These are phyloP conservation scores for Phaeolepiota aurea DNA, from an alignment of 768 basidiomycete species.

Conservation along the genomic window DNA sequence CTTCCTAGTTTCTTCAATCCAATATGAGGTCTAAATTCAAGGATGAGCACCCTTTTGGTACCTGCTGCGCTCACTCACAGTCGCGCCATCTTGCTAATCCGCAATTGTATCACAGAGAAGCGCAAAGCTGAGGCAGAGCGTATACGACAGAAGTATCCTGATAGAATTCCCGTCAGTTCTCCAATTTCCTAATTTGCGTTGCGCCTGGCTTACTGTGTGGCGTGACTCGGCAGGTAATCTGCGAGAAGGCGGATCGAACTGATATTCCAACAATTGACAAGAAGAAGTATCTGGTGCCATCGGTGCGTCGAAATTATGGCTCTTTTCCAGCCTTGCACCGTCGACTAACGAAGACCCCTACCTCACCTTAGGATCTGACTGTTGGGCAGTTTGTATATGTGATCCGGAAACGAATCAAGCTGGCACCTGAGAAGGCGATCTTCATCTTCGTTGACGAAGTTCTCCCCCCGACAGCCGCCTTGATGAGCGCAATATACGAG, in stretches of 20 bases:
- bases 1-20: slow-evolving; percentile 7
- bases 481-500: slow-evolving; percentile 99
- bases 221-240: slow-evolving; percentile 70
- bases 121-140: slow-evolving; percentile 99
- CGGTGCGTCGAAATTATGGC: slow-evolving; percentile 45
- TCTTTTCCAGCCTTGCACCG: neutral
- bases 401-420: slow-evolving; percentile 99
- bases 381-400: slow-evolving; percentile 99
- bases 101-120: slow-evolving; percentile 63
- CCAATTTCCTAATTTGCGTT: neutral
- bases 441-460: slow-evolving; percentile 99
- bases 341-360: neutral
- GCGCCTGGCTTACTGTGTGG: neutral
- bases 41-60: slow-evolving; percentile 98
- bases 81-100: slow-evolving; percentile 23
- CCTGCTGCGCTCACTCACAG: slow-evolving; percentile 19
- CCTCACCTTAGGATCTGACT: slow-evolving; percentile 67
- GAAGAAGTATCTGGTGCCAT: slow-evolving; percentile 99
- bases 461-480: slow-evolving; percentile 91
- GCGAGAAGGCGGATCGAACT: slow-evolving; percentile 97
- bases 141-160: slow-evolving; percentile 97
- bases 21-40: slow-evolving; percentile 93
- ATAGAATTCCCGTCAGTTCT: slow-evolving; percentile 87
- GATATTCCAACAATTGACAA: slow-evolving; percentile 99
- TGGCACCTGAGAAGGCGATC: slow-evolving; percentile 98